Conservation (phyloP, 2,329 filamentous ascomycete species). For the Xylaria hypoxylon region DNA sequence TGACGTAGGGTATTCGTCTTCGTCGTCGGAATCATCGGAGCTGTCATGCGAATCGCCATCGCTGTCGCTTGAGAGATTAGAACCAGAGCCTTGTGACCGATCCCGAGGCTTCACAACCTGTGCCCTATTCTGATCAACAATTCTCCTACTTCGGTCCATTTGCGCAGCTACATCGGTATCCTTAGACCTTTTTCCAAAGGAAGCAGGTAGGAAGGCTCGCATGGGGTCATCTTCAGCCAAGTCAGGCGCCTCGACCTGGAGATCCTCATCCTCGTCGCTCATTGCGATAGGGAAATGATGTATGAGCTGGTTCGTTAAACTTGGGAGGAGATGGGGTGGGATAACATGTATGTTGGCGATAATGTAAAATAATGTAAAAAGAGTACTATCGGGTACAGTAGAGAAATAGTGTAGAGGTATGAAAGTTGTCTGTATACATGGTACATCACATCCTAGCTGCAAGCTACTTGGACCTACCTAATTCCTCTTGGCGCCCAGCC, state of each 20-base stretch:
- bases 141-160: slow-evolving; percentile 80
- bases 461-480: too few species aligned
- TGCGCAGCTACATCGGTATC: slow-evolving; percentile 81
- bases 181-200: slow-evolving; percentile 85
- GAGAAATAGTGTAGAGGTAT: background rate
- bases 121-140: slow-evolving; percentile 54
- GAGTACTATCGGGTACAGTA: too few species aligned
- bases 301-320: background rate
- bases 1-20: slow-evolving; percentile 90
- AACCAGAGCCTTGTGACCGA: slow-evolving; percentile 42
- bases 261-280: slow-evolving; percentile 69
- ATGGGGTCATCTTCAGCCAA: slow-evolving; percentile 75
- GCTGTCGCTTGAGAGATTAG: slow-evolving; percentile 52
- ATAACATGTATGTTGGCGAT: background rate
- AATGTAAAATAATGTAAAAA: too few species aligned
- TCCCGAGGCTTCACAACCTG: slow-evolving; percentile 49
- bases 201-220: slow-evolving; percentile 80
- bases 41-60: slow-evolving; percentile 64
- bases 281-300: slow-evolving; percentile 53
- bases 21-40: slow-evolving; percentile 69
- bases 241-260: slow-evolving; percentile 66
- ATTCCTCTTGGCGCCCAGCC: too few species aligned
- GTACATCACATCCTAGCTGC: background rate
- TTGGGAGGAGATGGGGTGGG: background rate
- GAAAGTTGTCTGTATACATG: too few species aligned